phyloP scores from a whole-genome alignment of 73 alveolate species.

The Diophrys appendiculata region DNA sequence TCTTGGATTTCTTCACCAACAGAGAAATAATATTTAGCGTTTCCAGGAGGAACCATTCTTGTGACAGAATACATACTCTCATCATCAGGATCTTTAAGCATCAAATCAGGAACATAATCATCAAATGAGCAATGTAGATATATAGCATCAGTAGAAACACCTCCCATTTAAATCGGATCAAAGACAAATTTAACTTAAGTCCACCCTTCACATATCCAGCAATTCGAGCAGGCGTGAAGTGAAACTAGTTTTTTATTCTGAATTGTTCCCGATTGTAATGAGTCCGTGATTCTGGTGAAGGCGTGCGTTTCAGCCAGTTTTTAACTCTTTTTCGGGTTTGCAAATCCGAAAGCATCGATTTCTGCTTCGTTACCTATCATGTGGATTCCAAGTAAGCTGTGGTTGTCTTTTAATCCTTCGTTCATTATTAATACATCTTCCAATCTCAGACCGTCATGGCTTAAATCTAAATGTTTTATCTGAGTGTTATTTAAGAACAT shows the following conservation, averaged over 20 bases:
- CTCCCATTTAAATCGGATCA: constrained; percentile 29
- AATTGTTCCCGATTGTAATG: constrained; percentile 34
- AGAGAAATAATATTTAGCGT: constrained; percentile 66
- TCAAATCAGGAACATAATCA: constrained; percentile 34
- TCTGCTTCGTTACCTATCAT: constrained; percentile 58
- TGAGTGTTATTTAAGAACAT: constrained; percentile 10
- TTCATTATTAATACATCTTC: constrained; percentile 42
- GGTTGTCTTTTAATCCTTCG: constrained; percentile 51
- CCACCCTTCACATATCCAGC: constrained; percentile 79
- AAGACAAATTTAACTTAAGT: constrained; percentile 59
- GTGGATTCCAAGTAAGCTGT: constrained; percentile 58
- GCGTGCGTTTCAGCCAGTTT: constrained; percentile 20
- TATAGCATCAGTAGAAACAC: constrained; percentile 24
- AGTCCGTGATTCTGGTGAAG: constrained; percentile 42
- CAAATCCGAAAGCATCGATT: constrained; percentile 55
- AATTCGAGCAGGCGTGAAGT: constrained; percentile 45
- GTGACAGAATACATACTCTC: constrained; percentile 18
- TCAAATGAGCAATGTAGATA: constrained; percentile 50
- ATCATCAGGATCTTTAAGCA: constrained; percentile 38
- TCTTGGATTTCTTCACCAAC: constrained; percentile 21
- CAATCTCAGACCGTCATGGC: constrained; percentile 19
- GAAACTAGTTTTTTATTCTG: constrained; percentile 13
- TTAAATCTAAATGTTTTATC: constrained; percentile 35
- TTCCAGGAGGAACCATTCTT: constrained; percentile 91
- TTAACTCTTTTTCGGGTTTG: constrained; percentile 7